A percentile compares a stretch with the other conserved stretches of the same genome.
These are phyloP conservation scores for Artomyces pyxidatus DNA, from an alignment of 768 basidiomycete genomes.

Conservation along the genomic window DNA sequence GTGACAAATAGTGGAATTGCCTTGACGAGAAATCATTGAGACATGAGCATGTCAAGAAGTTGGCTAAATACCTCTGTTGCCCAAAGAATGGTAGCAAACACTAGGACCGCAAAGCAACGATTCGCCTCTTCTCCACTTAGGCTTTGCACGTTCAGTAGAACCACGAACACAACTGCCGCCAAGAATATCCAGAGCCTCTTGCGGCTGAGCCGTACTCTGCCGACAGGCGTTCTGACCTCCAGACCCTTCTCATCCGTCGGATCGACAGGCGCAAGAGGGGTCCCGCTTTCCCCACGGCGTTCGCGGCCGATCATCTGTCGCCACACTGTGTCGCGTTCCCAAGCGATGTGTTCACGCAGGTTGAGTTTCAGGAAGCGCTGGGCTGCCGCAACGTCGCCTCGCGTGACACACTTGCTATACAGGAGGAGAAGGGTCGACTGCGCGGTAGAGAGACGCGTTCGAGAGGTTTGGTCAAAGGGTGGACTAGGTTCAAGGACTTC, in stretches of 20 bases:
- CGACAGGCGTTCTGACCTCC: conserved; percentile 54
- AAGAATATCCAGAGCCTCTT: conserved; percentile 50
- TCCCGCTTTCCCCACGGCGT: conserved; percentile 48
- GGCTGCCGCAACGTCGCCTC: conserved; percentile 59
- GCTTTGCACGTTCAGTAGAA: conserved; percentile 51
- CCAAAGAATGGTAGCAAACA: conserved; percentile 91
- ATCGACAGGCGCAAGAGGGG: conserved; percentile 11
- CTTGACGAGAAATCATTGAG: conserved; percentile 29
- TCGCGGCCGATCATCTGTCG: conserved; percentile 87
- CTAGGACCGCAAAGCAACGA: conserved; percentile 82
- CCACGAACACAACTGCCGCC: conserved; percentile 49
- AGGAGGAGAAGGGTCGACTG: conserved; percentile 55
- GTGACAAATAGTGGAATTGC: conserved; percentile 98
- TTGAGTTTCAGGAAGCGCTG: conserved; percentile 78
- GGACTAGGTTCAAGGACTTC: conserved; percentile 53
- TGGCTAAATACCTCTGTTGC: conserved; percentile 73
- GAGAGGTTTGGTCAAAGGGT: conserved; percentile 63
- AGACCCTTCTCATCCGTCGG: conserved; percentile 36
- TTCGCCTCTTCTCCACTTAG: conserved; percentile 68
- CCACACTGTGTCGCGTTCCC: conserved; percentile 98
- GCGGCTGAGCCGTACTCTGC: conserved; percentile 55
- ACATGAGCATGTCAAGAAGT: neutral
- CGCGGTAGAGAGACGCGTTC: conserved; percentile 50
- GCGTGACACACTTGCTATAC: conserved; percentile 81
- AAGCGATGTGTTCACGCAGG: conserved; percentile 89